phyloP scores from a whole-genome alignment of 2,329 filamentous ascomycete species.

The Gnomoniopsis smithogilvyi region DNA sequence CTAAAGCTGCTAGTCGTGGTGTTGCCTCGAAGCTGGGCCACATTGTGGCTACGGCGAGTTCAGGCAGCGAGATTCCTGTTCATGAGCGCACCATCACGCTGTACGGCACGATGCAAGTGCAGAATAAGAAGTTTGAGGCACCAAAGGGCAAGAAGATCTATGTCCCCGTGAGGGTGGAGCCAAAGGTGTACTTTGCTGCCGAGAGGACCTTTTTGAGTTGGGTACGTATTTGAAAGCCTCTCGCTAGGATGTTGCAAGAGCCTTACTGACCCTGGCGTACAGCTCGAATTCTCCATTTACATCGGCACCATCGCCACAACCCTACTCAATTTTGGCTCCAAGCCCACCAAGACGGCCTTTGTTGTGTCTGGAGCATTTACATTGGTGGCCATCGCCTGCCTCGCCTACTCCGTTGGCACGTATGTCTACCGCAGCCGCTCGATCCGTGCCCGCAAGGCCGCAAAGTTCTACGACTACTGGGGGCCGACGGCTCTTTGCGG shows the following conservation, averaged over 20 bases:
- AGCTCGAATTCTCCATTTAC: conserved; percentile 95
- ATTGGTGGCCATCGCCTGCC: conserved; percentile 68
- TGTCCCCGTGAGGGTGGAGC: conserved; percentile 91
- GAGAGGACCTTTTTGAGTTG: conserved; percentile 95
- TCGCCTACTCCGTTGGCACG: conserved; percentile 80
- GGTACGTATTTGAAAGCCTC: conserved; percentile 47
- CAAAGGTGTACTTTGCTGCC: conserved; percentile 95
- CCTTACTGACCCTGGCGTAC: conserved; percentile 18
- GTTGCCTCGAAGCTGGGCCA: conserved; percentile 40
- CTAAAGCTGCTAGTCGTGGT: conserved; percentile 38
- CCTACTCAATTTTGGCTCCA: conserved; percentile 73
- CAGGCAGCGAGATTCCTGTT: conserved; percentile 54
- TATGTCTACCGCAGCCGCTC: conserved; percentile 87
- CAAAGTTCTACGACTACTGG: conserved; percentile 86
- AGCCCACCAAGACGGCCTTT: conserved; percentile 57
- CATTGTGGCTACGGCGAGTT: conserved; percentile 52
- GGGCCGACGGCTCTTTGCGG: conserved; percentile 76
- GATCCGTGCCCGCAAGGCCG: conserved; percentile 79
- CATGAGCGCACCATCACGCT: conserved; percentile 51
- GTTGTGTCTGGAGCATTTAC: conserved; percentile 76
- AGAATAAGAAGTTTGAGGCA: conserved; percentile 63
- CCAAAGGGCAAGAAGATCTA: conserved; percentile 89
- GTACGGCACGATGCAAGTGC: conserved; percentile 53
- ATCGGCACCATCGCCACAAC: conserved; percentile 84
- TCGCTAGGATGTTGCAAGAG: conserved; percentile 1